These are phyloP conservation scores for Globisporangium abappressorium DNA, from an alignment of 352 stramenopile species.

Conservation along the genomic window DNA sequence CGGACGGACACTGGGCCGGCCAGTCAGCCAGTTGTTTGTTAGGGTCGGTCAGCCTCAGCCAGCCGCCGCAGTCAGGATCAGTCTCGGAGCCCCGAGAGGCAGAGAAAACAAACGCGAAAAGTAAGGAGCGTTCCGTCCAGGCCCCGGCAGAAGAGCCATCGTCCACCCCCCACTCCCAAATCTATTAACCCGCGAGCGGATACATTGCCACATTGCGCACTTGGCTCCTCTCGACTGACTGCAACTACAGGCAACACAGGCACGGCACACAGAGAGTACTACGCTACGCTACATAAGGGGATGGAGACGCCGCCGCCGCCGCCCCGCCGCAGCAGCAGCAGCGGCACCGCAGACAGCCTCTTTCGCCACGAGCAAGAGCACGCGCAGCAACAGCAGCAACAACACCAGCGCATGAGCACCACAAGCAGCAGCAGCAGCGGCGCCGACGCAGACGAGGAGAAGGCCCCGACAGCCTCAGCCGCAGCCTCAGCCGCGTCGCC, in stretches of 20 bases:
- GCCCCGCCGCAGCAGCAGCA: neutral
- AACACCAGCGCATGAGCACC: constrained; percentile 1
- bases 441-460: neutral
- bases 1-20: neutral
- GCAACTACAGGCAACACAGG: neutral
- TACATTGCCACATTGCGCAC: constrained; percentile 2
- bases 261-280: neutral
- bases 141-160: constrained; percentile 21
- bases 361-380: constrained; percentile 1
- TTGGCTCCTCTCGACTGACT: constrained; percentile 5
- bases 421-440: neutral
- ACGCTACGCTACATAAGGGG: neutral
- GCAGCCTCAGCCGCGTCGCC: constrained; percentile 4
- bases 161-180: constrained; percentile 11
- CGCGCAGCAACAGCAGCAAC: neutral
- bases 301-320: constrained; percentile 7
- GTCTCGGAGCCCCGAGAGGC: constrained; percentile 1
- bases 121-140: neutral
- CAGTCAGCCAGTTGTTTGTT: constrained; percentile 5
- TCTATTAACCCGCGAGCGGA: constrained; percentile 9
- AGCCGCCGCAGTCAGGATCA: constrained; percentile 1
- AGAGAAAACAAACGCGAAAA: constrained; percentile 12
- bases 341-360: constrained; percentile 3
- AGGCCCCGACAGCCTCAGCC: neutral
- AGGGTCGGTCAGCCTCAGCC: neutral